Evolutionary conservation across 1,284 basidiomycete species (phyloP), one percentile per base, ranked within the genome.

Genomic region (Amanita bisporigera): DNA sequence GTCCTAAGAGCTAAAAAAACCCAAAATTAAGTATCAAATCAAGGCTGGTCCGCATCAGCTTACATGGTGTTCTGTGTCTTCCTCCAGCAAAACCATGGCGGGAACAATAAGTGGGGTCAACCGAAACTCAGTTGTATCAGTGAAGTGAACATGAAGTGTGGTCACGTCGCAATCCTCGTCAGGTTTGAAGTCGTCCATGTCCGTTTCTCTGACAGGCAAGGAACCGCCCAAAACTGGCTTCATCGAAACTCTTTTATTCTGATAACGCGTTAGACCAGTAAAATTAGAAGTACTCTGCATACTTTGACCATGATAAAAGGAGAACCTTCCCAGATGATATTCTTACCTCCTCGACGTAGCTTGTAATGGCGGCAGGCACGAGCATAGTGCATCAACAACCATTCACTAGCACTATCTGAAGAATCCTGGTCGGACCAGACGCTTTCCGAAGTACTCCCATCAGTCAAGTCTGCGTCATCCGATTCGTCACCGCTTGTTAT

Each of bases 401-500:
- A 41, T 15, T 58, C 63, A 11, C 58, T 26, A 6, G 33, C 17
- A 15, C 7, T 17, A n/a, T 45, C 50, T 36, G 63, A 43, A 24
- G 24, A 43, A 33, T 41, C 61, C 26, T 57, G 36, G 12, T 63
- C 43, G 4, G 85, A 85, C 84, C 85, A 85, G 47, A 88, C 86
- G 71, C 86, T 88, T 50, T 86, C 85, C 14, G 83, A 85, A 9
- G 82, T 84, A 66, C 81, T 82, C 26, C 74, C 77, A 55, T 89
- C 88, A 3, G 87, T 90, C 50, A 90, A 71, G 73, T 90, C 90
- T 40, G 85, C 88, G 71, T 91, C 82, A 72, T 94, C 93, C 2
- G 92, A 94, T 77, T 94, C 93, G 70, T 94, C 92, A 4, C 87
- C 87, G 63, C 87, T 89, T 14, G 85, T 88, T 71, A 88, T 83